A percentile compares a stretch with the other conserved stretches of the same genome.
These are phyloP conservation scores for Neoboletus magnificus DNA, from an alignment of 768 basidiomycete genomes.

Conservation along the genomic window DNA sequence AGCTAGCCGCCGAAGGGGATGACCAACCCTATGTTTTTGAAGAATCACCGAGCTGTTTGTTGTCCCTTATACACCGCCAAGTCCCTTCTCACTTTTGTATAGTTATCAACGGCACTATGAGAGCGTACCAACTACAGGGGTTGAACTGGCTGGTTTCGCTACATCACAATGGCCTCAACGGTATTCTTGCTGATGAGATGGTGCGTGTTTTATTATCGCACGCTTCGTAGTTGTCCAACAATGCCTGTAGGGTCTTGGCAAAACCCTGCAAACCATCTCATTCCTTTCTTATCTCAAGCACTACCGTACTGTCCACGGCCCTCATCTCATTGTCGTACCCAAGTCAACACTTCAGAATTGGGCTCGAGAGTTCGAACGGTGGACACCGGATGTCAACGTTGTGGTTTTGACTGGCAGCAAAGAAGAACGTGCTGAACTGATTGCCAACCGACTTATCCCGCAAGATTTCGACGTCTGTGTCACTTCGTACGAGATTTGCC, in stretches of 20 bases:
- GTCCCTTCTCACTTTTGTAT: slow-evolving; percentile 8
- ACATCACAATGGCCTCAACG: slow-evolving; percentile 94
- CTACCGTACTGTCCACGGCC: slow-evolving; percentile 69
- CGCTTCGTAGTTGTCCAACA: not conserved
- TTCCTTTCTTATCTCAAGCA: slow-evolving; percentile 95
- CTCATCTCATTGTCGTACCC: slow-evolving; percentile 96
- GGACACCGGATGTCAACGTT: slow-evolving; percentile 87
- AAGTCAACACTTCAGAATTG: slow-evolving; percentile 98
- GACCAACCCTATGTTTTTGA: slow-evolving; percentile 95
- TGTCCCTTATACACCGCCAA: not conserved
- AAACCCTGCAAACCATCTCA: slow-evolving; percentile 96
- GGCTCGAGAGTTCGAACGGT: slow-evolving; percentile 86
- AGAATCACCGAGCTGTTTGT: slow-evolving; percentile 83
- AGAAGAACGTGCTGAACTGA: slow-evolving; percentile 84
- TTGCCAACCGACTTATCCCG: slow-evolving; percentile 72
- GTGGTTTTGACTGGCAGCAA: slow-evolving; percentile 82
- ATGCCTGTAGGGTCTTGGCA: slow-evolving; percentile 77
- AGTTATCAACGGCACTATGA: slow-evolving; percentile 91
- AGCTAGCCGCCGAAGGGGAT: slow-evolving; percentile 72
- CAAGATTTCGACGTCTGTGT: slow-evolving; percentile 93
- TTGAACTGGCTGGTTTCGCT: slow-evolving; percentile 97
- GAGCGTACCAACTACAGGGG: slow-evolving; percentile 93
- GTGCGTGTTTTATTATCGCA: slow-evolving; percentile 29
- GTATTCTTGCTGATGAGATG: slow-evolving; percentile 98
- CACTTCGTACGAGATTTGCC: slow-evolving; percentile 95